Percentiles rank a stretch among this genome's conserved stretches.
Evolutionary conservation across 371 early-diverging fungal genomes (phyloP).

Genomic region (Mortierella sp.): DNA sequence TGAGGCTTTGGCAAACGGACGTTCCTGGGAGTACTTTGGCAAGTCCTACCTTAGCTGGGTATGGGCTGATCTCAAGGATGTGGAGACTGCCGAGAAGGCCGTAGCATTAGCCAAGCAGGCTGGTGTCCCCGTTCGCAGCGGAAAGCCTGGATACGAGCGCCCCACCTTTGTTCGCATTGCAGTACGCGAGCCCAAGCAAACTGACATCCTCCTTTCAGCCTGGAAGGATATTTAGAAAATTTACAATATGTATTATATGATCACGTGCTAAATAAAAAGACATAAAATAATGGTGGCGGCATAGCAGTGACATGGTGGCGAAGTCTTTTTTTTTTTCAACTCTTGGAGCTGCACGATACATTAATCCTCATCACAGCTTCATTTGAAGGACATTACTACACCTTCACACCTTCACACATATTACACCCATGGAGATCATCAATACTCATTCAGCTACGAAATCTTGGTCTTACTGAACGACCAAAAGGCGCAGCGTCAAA

Average conservation of each 20-base stretch:
- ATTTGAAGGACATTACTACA: background rate
- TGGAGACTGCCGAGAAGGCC: slow-evolving; percentile 68
- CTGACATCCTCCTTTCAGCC: slow-evolving; percentile 73
- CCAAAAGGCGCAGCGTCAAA: slow-evolving; percentile 54
- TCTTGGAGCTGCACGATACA: no score
- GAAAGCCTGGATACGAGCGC: slow-evolving; percentile 82
- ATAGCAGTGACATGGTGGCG: no score
- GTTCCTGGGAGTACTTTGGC: slow-evolving; percentile 80
- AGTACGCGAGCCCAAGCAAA: slow-evolving; percentile 76
- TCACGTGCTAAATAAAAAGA: background rate
- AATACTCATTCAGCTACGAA: slow-evolving; percentile 54
- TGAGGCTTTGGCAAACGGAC: slow-evolving; percentile 41
- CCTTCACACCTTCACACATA: background rate
- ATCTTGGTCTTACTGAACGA: slow-evolving; percentile 52
- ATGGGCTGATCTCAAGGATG: slow-evolving; percentile 80
- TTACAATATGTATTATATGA: background rate
- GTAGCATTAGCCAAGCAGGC: slow-evolving; percentile 75
- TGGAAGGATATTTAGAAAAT: slow-evolving; percentile 67
- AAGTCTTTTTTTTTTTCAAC: no score
- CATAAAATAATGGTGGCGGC: background rate
- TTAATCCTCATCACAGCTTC: background rate
- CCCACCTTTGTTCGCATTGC: slow-evolving; percentile 84
- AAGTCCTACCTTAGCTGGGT: slow-evolving; percentile 86
- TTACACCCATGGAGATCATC: slow-evolving; percentile 54
- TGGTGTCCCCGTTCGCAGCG: slow-evolving; percentile 88